phyloP scores from a whole-genome alignment of 257 asterid genomes.

The Cordia subcordata region DNA sequence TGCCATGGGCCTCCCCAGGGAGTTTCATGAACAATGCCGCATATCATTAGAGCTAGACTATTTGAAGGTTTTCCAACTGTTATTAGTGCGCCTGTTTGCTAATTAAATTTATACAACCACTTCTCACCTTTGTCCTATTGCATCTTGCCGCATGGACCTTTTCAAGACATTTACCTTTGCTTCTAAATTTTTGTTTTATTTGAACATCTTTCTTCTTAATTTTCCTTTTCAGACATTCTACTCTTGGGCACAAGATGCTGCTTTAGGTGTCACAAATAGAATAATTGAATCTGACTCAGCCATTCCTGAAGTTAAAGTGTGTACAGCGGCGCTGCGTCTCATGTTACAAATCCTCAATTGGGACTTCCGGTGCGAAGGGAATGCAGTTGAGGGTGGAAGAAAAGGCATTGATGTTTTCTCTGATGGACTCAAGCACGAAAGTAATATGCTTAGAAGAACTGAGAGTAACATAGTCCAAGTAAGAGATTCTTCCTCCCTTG shows the following conservation, averaged over 20 bases:
- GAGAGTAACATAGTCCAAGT: slow-evolving; percentile 87
- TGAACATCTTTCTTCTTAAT: slow-evolving; percentile 12
- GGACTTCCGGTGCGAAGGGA: slow-evolving; percentile 65
- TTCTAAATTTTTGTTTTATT: slow-evolving; percentile 13
- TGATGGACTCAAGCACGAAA: slow-evolving; percentile 47
- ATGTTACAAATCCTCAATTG: slow-evolving; percentile 93
- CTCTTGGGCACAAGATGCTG: slow-evolving; percentile 90
- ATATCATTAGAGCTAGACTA: slow-evolving; percentile 73
- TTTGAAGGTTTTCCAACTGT: slow-evolving; percentile 60
- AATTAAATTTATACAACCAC: slow-evolving; percentile 13
- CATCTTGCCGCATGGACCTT: slow-evolving; percentile 14
- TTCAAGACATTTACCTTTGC: slow-evolving; percentile 2
- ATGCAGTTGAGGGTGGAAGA: slow-evolving; percentile 37
- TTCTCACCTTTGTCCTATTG: slow-evolving; percentile 15
- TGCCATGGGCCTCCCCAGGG: slow-evolving; percentile 96
- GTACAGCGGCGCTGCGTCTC: slow-evolving; percentile 65
- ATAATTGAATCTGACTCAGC: slow-evolving; percentile 58
- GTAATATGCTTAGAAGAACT: slow-evolving; percentile 38
- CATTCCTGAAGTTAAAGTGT: slow-evolving; percentile 78
- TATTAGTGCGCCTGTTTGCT: too few relatives aligned
- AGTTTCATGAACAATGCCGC: slow-evolving; percentile 83
- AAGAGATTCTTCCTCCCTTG: slow-evolving; percentile 6
- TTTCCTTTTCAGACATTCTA: slow-evolving; percentile 52
- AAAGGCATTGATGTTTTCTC: slow-evolving; percentile 51
- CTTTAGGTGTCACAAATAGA: slow-evolving; percentile 53